Evolutionary conservation across 2,329 filamentous ascomycete species (phyloP).

Genomic region (Curvularia sp.): DNA sequence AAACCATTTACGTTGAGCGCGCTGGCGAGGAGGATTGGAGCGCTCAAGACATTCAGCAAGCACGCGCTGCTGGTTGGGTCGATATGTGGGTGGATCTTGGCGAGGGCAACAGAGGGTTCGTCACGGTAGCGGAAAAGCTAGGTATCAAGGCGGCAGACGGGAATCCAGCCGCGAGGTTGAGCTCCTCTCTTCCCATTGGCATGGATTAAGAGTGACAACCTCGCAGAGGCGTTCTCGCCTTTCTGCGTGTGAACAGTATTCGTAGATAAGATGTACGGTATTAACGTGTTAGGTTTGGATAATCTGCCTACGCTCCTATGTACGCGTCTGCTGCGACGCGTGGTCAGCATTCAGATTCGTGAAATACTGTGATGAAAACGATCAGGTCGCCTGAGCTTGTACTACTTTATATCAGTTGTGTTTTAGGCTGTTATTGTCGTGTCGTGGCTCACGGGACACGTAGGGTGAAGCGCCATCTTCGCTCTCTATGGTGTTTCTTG

Average conservation of each 20-base stretch:
- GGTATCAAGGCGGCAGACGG: constrained; percentile 33
- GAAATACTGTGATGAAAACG: not conserved
- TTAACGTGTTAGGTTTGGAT: not conserved
- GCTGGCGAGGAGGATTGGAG: constrained; percentile 69
- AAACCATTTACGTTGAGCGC: constrained; percentile 78
- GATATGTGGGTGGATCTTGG: constrained; percentile 60
- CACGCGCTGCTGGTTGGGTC: constrained; percentile 66
- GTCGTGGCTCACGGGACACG: not conserved
- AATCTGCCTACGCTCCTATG: too few relatives aligned
- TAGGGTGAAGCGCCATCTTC: not conserved
- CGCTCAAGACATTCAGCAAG: constrained; percentile 59
- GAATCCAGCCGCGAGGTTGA: constrained; percentile 17
- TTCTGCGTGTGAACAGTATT: not conserved
- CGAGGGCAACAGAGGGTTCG: constrained; percentile 59
- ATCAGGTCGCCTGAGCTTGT: not conserved
- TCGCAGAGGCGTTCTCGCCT: not conserved
- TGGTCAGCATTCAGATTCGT: not conserved
- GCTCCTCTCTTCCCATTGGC: constrained; percentile 17
- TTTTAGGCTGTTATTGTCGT: not conserved
- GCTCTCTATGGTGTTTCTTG: not conserved
- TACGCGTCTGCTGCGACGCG: not conserved
- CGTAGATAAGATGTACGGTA: not conserved
- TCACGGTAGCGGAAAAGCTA: constrained; percentile 53
- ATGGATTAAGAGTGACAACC: not conserved
- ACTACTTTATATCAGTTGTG: too few relatives aligned